Evolutionary conservation across 768 basidiomycete species (phyloP).

Genomic region (Boletus subparvulus): DNA sequence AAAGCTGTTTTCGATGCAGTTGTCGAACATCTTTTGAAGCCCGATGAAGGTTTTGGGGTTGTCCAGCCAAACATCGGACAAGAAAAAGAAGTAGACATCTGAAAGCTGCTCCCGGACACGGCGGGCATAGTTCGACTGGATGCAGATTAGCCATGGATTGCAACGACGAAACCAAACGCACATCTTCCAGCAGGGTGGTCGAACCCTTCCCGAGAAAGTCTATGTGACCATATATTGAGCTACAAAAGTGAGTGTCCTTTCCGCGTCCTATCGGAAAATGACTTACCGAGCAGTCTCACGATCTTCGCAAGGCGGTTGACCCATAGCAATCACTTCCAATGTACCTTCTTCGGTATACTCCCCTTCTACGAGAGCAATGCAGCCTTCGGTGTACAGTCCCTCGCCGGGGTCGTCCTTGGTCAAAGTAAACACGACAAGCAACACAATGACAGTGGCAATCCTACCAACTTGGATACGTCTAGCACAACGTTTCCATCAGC

Average conservation of each 20-base stretch:
- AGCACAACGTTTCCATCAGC: slow-evolving; percentile 87
- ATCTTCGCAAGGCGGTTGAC: slow-evolving; percentile 95
- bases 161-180: slow-evolving; percentile 36
- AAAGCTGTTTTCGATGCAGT: slow-evolving; percentile 82
- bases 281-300: slow-evolving; percentile 77
- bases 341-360: slow-evolving; percentile 93
- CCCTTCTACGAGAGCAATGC: slow-evolving; percentile 92
- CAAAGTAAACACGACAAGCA: slow-evolving; percentile 14
- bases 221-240: slow-evolving; percentile 92
- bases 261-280: background rate
- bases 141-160: background rate
- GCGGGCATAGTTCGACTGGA: slow-evolving; percentile 57
- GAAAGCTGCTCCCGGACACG: slow-evolving; percentile 68
- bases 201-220: slow-evolving; percentile 97
- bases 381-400: slow-evolving; percentile 95
- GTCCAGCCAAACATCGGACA: slow-evolving; percentile 97
- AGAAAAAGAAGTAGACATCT: slow-evolving; percentile 84
- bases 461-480: slow-evolving; percentile 83
- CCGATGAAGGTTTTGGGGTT: slow-evolving; percentile 78
- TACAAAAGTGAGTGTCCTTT: slow-evolving; percentile 31
- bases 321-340: slow-evolving; percentile 88
- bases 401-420: slow-evolving; percentile 83
- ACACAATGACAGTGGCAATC: background rate
- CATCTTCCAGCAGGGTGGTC: slow-evolving; percentile 88
- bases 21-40: slow-evolving; percentile 83